Evolutionary conservation across 2,329 filamentous ascomycete species (phyloP), one percentile per base, ranked within the genome.

Genomic region (Fusarium sp.): DNA sequence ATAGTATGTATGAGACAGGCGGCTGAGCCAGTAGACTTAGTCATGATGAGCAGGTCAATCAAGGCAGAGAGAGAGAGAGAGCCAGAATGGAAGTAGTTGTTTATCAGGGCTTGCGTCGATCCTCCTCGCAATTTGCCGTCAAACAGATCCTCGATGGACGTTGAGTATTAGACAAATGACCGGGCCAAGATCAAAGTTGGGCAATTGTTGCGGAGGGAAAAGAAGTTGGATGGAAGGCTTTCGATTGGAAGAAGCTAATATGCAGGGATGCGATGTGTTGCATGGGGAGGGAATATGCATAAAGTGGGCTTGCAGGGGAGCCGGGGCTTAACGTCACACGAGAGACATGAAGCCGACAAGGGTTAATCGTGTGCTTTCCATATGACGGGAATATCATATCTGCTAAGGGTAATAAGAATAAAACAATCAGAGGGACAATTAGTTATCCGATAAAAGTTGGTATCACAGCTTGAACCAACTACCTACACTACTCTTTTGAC

Each of bases 231-330:
- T 26, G 26, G 38, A 34, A 47, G 52, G 28, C n/a, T 16, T 23
- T 37, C 23, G 13, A 36, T 54, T 52, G 64, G 50, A 42, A 59
- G 31, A 53, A 28, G 51, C 44, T 54, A 36, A 37, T 56, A 46
- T 33, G 57, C 52, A 67, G 50, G 64, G 49, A 67, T 60, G 50
- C n/a, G 40, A 63, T 63, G 36, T 23, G 18, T n/a, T 46, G 30
- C 30, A 30, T 30, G 30, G 30, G 30, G 30, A 9, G 50, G 65
- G 65, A 57, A 67, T 67, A 70, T 69, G 67, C 67, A 69, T 70
- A 70, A 69, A 59, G 62, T 67, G 66, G 56, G 37, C 54, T 70
- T 69, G 41, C 66, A 69, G 49, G 66, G 52, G 61, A 41, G 26
- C 15, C 52, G 50, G 65, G 47, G 16, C 58, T 56, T 23, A 41